Evolutionary conservation across 345 rosid genomes (phyloP).

Genomic region (Capsella bursapastoris): DNA sequence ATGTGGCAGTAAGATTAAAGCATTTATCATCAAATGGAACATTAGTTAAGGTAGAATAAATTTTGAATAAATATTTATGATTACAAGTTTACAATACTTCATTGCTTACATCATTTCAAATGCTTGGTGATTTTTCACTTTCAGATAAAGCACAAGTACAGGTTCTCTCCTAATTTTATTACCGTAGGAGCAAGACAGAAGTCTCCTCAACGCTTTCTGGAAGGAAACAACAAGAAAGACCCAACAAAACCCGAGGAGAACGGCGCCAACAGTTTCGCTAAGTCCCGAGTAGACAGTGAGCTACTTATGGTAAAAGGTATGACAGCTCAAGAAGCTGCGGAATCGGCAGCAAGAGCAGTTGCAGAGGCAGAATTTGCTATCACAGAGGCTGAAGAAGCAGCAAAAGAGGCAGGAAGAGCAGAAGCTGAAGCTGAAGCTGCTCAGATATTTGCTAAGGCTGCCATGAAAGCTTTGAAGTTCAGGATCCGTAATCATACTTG

Average conservation of each 20-base stretch:
- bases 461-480: slow-evolving; percentile 67
- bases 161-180: slow-evolving; percentile 51
- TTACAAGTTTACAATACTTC: background rate
- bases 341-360: slow-evolving; percentile 90
- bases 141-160: slow-evolving; percentile 88
- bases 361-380: slow-evolving; percentile 96
- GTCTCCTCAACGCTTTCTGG: slow-evolving; percentile 52
- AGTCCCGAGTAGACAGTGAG: slow-evolving; percentile 63
- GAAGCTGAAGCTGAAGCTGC: slow-evolving; percentile 99
- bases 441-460: slow-evolving; percentile 79
- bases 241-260: slow-evolving; percentile 54
- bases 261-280: slow-evolving; percentile 51
- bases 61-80: slow-evolving; percentile 4
- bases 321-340: slow-evolving; percentile 93
- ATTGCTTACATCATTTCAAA: slow-evolving; percentile 19
- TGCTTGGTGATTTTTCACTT: slow-evolving; percentile 19
- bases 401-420: slow-evolving; percentile 91
- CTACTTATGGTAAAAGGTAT: slow-evolving; percentile 69
- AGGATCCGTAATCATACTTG: slow-evolving; percentile 51
- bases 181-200: slow-evolving; percentile 52
- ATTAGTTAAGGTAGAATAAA: slow-evolving; percentile 72
- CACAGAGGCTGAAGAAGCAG: slow-evolving; percentile 95
- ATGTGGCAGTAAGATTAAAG: slow-evolving; percentile 77
- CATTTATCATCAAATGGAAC: slow-evolving; percentile 73
- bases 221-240: slow-evolving; percentile 60